Evolutionary conservation across 139 green algal genomes (phyloP).

Genomic region (Spirogloea muscicola): DNA sequence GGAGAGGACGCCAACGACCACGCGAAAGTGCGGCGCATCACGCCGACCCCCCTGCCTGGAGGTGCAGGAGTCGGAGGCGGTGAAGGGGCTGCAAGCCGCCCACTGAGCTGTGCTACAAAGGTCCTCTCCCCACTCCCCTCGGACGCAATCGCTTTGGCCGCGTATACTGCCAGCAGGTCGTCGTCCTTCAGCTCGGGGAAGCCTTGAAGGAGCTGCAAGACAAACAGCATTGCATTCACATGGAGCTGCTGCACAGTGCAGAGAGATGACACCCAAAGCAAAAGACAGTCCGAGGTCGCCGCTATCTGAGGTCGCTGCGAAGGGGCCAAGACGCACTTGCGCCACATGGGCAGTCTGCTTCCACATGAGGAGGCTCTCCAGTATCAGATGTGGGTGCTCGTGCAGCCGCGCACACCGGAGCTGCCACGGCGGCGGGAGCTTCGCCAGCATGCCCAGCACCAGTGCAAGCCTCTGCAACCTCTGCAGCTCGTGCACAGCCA

Average conservation of each 20-base stretch:
- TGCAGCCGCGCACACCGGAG: constrained; percentile 12
- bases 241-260: too few species aligned
- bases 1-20: too few species aligned
- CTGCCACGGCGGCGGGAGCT: constrained; percentile 22
- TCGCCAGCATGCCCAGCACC: constrained; percentile 11
- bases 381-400: constrained; percentile 25
- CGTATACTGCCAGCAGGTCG: constrained; percentile 29
- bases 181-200: constrained; percentile 28
- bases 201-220: constrained; percentile 17
- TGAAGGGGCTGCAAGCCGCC: background rate
- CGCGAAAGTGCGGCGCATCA: too few species aligned
- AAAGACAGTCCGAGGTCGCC: too few species aligned
- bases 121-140: background rate
- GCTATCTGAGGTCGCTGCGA: too few species aligned
- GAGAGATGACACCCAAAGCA: too few species aligned
- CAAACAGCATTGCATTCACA: background rate
- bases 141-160: constrained; percentile 23
- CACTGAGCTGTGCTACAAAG: background rate
- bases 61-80: background rate
- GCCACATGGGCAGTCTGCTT: constrained; percentile 17
- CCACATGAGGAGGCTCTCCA: constrained; percentile 37
- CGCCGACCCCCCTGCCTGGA: constrained; percentile 1
- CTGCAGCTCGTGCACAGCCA: constrained; percentile 10
- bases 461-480: constrained; percentile 1
- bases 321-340: constrained; percentile 4